Conservation (phyloP, 1,284 basidiomycete species). For the Agaricales sp. region DNA sequence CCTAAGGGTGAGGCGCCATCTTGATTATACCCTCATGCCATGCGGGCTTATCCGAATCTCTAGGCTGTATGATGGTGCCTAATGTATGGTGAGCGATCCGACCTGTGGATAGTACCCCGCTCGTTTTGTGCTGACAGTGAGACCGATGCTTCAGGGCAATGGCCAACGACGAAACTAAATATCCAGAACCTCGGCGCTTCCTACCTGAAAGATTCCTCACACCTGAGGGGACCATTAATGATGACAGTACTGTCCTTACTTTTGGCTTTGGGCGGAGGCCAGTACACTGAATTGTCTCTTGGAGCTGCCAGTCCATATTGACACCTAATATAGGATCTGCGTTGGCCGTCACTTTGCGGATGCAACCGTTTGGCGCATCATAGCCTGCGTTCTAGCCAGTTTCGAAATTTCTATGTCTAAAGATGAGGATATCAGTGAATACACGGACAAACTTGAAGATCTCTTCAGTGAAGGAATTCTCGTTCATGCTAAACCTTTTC, state of each 20-base stretch:
- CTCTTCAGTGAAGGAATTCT: too few relatives aligned
- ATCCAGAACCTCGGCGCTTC: too few relatives aligned
- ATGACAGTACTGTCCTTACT: constrained; percentile 15
- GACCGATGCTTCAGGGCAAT: too few relatives aligned
- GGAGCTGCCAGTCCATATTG: background rate
- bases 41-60: too few relatives aligned
- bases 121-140: background rate
- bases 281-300: constrained; percentile 7
- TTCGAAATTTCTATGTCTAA: constrained; percentile 4
- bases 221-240: constrained; percentile 15
- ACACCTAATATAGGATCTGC: background rate
- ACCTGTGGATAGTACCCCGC: background rate
- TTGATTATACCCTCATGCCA: too few relatives aligned
- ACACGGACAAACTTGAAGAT: too few relatives aligned
- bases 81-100: constrained; percentile 26
- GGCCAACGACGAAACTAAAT: too few relatives aligned
- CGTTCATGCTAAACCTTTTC: too few relatives aligned
- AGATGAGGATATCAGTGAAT: too few relatives aligned
- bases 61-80: constrained; percentile 17
- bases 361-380: constrained; percentile 6
- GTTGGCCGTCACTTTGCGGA: constrained; percentile 6
- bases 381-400: constrained; percentile 5
- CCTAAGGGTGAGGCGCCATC: constrained; percentile 24
- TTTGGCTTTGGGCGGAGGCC: constrained; percentile 25
- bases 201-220: too few relatives aligned